These are phyloP conservation scores for Uronychia setigera DNA, from an alignment of 73 alveolate species.

Conservation along the genomic window DNA sequence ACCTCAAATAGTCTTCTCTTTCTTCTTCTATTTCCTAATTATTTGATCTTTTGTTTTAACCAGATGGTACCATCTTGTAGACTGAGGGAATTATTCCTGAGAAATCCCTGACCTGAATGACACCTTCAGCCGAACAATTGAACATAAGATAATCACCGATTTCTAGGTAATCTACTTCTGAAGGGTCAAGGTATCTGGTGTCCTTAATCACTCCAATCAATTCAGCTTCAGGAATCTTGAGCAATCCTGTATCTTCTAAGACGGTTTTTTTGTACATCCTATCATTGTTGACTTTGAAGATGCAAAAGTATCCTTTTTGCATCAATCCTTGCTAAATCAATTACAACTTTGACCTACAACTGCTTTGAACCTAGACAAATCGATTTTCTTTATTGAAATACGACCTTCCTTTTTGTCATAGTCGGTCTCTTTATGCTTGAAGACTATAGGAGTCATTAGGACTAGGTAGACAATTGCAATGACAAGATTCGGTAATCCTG, in stretches of 20 bases:
- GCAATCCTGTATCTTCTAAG: neutral
- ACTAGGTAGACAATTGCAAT: neutral
- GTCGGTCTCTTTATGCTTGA: neutral
- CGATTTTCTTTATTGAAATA: neutral
- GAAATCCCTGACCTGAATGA: neutral
- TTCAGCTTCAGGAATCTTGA: neutral
- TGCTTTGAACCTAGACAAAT: neutral
- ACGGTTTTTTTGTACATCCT: neutral
- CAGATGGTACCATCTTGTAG: neutral
- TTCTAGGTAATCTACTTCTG: neutral
- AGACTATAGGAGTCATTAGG: neutral
- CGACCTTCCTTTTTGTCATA: neutral
- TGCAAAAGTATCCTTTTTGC: neutral
- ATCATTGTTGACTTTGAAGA: conserved; percentile 1
- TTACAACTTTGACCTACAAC: neutral
- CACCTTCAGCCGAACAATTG: conserved; percentile 4
- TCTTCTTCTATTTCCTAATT: neutral
- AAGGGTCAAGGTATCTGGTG: neutral
- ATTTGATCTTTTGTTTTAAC: neutral
- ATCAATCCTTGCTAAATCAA: neutral
- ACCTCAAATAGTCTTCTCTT: conserved; percentile 1
- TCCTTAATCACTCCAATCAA: neutral
- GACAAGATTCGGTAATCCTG: neutral
- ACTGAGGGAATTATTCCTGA: neutral
- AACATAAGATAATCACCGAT: neutral